These are phyloP conservation scores for Smithsoniella earleae DNA, from an alignment of 163 green algal species.

Conservation along the genomic window DNA sequence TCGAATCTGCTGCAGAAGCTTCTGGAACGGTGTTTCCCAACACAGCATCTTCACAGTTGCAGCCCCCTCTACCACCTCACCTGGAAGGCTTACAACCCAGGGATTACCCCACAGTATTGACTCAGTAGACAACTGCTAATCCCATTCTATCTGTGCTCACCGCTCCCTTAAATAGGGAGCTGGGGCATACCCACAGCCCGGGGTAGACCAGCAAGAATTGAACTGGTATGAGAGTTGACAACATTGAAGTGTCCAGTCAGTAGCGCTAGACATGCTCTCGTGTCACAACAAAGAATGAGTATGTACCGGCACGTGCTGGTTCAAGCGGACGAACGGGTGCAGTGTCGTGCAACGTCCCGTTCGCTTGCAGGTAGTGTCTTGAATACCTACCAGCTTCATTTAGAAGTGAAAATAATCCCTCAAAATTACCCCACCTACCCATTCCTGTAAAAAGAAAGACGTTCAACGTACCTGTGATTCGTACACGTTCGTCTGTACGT, in stretches of 20 bases:
- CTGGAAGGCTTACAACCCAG: not conserved
- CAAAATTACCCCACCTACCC: too few relatives aligned
- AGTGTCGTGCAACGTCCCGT: too few relatives aligned
- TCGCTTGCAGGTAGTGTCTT: not conserved
- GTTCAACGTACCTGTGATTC: conserved; percentile 23
- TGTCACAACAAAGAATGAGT: too few relatives aligned
- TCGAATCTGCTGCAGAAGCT: not conserved
- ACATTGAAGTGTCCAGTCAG: too few relatives aligned
- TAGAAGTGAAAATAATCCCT: not conserved
- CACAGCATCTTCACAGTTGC: conserved; percentile 26
- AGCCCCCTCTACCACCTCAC: conserved; percentile 18
- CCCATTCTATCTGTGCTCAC: not conserved
- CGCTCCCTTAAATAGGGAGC: not conserved
- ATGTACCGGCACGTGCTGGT: too few relatives aligned
- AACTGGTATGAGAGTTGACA: not conserved
- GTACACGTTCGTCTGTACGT: conserved; percentile 21
- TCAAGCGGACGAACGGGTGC: too few relatives aligned
- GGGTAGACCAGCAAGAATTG: not conserved
- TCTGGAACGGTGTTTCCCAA: conserved; percentile 11
- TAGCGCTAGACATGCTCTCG: too few relatives aligned
- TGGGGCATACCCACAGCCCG: too few relatives aligned
- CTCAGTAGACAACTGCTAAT: not conserved
- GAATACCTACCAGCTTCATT: not conserved
- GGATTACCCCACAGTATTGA: too few relatives aligned
- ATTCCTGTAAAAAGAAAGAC: too few relatives aligned